Conservation (phyloP, 139 green algal genomes). For the Coccomyxa sp. region DNA sequence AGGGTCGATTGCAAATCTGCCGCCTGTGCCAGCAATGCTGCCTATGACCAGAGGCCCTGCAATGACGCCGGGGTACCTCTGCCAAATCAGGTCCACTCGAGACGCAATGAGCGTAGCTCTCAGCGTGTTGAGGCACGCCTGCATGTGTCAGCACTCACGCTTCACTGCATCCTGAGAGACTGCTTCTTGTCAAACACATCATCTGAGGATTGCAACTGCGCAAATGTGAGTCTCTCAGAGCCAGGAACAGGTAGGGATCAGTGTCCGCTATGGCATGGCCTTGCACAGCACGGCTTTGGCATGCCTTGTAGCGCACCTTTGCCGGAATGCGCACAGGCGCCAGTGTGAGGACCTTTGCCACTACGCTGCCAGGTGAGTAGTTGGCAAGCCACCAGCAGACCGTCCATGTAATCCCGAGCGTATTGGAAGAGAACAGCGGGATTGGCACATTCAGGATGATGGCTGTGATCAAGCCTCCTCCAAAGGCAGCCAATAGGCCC, state of each 20-base stretch:
- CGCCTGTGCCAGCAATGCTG: conserved; percentile 36
- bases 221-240: not conserved
- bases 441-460: conserved; percentile 34
- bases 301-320: conserved; percentile 3
- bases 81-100: conserved; percentile 26
- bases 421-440: conserved; percentile 32
- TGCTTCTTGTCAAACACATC: not conserved
- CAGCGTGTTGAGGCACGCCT: conserved; percentile 37
- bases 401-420: conserved; percentile 21
- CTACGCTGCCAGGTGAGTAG: conserved; percentile 24
- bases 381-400: conserved; percentile 38
- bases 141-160: not conserved
- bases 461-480: conserved; percentile 32
- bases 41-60: conserved; percentile 42
- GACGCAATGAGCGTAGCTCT: conserved; percentile 37
- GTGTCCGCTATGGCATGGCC: not conserved
- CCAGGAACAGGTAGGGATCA: not conserved
- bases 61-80: conserved; percentile 31
- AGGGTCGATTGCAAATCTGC: conserved; percentile 34
- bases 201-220: not conserved
- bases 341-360: conserved; percentile 4
- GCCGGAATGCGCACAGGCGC: conserved; percentile 12
- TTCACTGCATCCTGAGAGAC: not conserved
- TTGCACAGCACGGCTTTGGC: not conserved
- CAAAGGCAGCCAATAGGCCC: conserved; percentile 33